Conservation (phyloP, 768 basidiomycete species). For the Candolleomyces efflorescens region DNA sequence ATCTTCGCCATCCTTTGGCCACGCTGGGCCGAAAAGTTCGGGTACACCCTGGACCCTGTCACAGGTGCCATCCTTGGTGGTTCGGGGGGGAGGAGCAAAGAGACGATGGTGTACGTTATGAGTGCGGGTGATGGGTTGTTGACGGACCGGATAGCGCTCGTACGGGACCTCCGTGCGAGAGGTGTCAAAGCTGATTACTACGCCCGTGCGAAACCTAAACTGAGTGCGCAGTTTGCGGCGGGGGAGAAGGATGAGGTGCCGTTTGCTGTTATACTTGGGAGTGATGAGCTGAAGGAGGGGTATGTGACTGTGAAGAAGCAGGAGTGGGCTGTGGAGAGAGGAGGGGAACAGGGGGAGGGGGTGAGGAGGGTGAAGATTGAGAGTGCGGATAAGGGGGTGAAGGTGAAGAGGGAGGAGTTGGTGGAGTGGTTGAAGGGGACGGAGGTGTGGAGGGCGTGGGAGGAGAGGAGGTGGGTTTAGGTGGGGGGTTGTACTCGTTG, state of each 20-base stretch:
- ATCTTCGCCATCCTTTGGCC: conserved; percentile 91
- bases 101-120: conserved; percentile 93
- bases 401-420: conserved; percentile 59
- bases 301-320: conserved; percentile 92
- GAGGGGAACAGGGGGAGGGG: conserved; percentile 61
- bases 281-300: conserved; percentile 79
- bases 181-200: conserved; percentile 94
- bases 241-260: conserved; percentile 92
- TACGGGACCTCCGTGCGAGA: conserved; percentile 73
- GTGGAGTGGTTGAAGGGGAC: conserved; percentile 58
- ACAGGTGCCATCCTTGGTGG: too few species aligned
- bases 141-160: conserved; percentile 78
- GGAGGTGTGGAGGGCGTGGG: conserved; percentile 40
- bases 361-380: conserved; percentile 69
- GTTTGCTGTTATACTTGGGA: conserved; percentile 89
- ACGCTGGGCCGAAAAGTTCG: conserved; percentile 63
- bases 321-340: too few species aligned
- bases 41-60: too few species aligned
- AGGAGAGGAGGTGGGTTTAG: conserved; percentile 25
- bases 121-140: conserved; percentile 86
- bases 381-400: conserved; percentile 58
- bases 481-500: too few species aligned
- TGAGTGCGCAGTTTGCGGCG: conserved; percentile 80
- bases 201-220: conserved; percentile 89
- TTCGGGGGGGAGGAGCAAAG: conserved; percentile 78